A percentile compares a stretch with the other conserved stretches of the same genome.
phyloP scores from a whole-genome alignment of 306 rosid genomes.

The Cicer arietinum region DNA sequence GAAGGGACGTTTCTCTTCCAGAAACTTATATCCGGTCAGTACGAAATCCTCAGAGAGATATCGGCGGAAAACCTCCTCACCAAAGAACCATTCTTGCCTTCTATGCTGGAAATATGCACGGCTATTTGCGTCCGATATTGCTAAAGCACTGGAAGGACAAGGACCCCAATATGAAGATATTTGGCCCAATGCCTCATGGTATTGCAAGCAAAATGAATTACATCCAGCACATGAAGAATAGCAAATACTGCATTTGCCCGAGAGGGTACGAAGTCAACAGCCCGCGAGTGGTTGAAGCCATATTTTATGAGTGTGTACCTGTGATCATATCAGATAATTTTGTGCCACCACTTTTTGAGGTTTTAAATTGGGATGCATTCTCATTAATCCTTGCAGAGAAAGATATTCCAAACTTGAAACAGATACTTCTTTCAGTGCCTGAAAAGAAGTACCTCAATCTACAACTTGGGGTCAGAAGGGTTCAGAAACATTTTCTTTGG shows the following conservation, averaged over 20 bases:
- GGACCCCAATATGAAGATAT: conserved; percentile 80
- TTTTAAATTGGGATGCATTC: conserved; percentile 86
- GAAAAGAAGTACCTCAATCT: conserved; percentile 73
- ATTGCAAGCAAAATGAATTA: conserved; percentile 83
- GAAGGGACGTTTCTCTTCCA: conserved; percentile 89
- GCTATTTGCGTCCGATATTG: conserved; percentile 76
- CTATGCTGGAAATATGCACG: conserved; percentile 88
- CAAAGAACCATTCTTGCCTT: conserved; percentile 76
- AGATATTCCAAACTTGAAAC: conserved; percentile 77
- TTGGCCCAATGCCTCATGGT: conserved; percentile 84
- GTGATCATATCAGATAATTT: conserved; percentile 98
- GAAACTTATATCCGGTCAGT: conserved; percentile 80
- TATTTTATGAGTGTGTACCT: conserved; percentile 89
- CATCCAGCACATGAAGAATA: conserved; percentile 87
- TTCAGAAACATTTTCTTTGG: conserved; percentile 92
- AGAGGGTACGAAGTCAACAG: conserved; percentile 96
- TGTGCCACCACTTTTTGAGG: conserved; percentile 94
- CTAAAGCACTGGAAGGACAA: conserved; percentile 86
- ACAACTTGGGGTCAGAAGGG: conserved; percentile 82
- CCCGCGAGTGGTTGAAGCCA: conserved; percentile 87
- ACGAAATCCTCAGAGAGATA: conserved; percentile 76
- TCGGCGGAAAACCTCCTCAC: conserved; percentile 83
- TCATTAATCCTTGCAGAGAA: conserved; percentile 83
- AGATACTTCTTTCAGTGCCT: conserved; percentile 70
- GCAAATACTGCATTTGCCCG: conserved; percentile 94